phyloP scores from a whole-genome alignment of 2,329 filamentous ascomycete species.

The Hawksworthiomyces lignivorus region DNA sequence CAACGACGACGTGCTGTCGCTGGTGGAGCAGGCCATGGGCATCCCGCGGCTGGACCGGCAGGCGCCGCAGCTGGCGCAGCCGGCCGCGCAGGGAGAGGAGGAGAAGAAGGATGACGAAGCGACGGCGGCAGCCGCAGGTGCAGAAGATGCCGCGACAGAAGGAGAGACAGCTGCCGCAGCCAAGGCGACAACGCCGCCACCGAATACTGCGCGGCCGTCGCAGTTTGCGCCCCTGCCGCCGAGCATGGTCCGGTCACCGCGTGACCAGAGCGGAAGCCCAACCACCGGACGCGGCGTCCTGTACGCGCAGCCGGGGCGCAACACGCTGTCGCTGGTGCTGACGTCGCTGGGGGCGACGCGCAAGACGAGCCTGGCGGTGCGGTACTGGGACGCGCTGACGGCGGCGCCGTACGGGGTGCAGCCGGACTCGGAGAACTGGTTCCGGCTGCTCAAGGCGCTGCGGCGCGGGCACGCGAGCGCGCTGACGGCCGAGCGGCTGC shows the following conservation, averaged over 20 bases:
- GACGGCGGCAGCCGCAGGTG: not conserved
- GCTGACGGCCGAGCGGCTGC: slow-evolving; percentile 52
- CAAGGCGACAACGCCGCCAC: not conserved
- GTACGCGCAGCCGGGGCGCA: slow-evolving; percentile 40
- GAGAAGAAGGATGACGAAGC: not conserved
- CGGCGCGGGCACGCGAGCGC: slow-evolving; percentile 58
- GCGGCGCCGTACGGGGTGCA: slow-evolving; percentile 47
- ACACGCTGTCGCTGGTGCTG: slow-evolving; percentile 62
- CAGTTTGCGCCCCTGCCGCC: slow-evolving; percentile 4
- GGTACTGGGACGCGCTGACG: slow-evolving; percentile 74
- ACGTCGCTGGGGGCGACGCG: slow-evolving; percentile 54
- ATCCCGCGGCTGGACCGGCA: slow-evolving; percentile 47
- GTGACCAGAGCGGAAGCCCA: not conserved
- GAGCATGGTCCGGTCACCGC: not conserved
- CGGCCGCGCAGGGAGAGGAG: not conserved
- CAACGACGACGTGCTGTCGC: slow-evolving; percentile 62
- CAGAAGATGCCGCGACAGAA: not conserved
- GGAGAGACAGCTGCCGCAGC: not conserved
- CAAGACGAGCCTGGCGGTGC: slow-evolving; percentile 52
- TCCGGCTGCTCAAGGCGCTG: slow-evolving; percentile 60
- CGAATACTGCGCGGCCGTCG: not conserved
- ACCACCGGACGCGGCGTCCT: slow-evolving; percentile 2
- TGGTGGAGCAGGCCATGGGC: slow-evolving; percentile 77
- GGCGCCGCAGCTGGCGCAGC: not conserved
- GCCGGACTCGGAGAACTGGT: slow-evolving; percentile 67